Percentiles rank a stretch among this genome's conserved stretches.
These are phyloP conservation scores for Pythium aphanidermatum DNA, from an alignment of 352 stramenopile species.

Conservation along the genomic window DNA sequence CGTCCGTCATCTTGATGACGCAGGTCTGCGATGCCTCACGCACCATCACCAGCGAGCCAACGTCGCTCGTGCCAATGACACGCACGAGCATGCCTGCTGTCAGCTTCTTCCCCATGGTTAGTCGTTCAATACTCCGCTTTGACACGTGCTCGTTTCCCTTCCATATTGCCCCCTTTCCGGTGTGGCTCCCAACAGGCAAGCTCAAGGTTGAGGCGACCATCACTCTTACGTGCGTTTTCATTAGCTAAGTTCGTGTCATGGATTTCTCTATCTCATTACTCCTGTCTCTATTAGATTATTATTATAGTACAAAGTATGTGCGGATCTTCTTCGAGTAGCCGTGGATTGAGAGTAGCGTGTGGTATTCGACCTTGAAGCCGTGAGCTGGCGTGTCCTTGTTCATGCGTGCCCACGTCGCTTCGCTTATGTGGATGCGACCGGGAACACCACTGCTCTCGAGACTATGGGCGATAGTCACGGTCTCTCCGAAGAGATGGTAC, in stretches of 20 bases:
- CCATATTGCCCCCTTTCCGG: not conserved
- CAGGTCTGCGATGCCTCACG: constrained; percentile 51
- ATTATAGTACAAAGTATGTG: constrained; percentile 70
- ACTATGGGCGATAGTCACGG: constrained; percentile 77
- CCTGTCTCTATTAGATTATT: no score
- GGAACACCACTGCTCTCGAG: constrained; percentile 75
- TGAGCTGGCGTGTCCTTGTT: constrained; percentile 75
- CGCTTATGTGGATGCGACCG: constrained; percentile 77
- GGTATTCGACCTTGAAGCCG: constrained; percentile 82
- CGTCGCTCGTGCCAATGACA: constrained; percentile 40
- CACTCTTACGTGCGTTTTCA: no score
- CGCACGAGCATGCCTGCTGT: constrained; percentile 54
- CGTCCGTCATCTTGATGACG: constrained; percentile 65
- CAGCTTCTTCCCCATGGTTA: no score
- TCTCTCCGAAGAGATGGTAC: constrained; percentile 84
- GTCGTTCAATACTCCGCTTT: no score
- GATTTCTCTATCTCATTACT: no score
- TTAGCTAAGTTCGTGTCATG: not conserved
- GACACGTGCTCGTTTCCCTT: not conserved
- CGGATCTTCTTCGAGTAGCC: constrained; percentile 70
- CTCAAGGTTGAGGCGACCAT: not conserved
- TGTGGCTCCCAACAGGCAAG: no score
- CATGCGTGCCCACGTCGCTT: constrained; percentile 74
- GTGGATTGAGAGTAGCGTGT: constrained; percentile 73
- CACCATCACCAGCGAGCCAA: constrained; percentile 60